Evolutionary conservation across 2,329 filamentous ascomycete genomes (phyloP).

Genomic region (Penicillium sp.): DNA sequence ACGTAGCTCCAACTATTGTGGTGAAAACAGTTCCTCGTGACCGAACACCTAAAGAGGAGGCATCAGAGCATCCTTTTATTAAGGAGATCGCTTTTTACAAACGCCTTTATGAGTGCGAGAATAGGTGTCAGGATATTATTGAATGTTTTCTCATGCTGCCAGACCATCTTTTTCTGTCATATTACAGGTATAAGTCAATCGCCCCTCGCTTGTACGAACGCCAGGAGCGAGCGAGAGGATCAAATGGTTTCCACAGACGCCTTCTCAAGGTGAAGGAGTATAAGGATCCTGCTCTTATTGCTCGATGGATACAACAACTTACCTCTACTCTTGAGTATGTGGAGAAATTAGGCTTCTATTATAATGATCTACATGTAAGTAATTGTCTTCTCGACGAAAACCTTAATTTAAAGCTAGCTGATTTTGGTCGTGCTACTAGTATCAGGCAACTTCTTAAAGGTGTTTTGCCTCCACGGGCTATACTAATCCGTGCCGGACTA

Average conservation of each 20-base stretch:
- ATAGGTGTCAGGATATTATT: constrained; percentile 16
- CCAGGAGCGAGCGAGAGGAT: not conserved
- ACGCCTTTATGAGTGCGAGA: constrained; percentile 9
- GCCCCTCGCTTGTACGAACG: not conserved
- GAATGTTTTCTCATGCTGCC: constrained; percentile 17
- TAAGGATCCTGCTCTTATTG: constrained; percentile 19
- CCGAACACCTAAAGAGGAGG: not conserved
- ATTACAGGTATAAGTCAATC: constrained; percentile 1
- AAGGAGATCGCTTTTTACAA: constrained; percentile 17
- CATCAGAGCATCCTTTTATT: not conserved
- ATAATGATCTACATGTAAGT: not conserved
- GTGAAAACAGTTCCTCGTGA: constrained; percentile 17
- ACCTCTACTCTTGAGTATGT: constrained; percentile 19
- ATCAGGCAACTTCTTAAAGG: constrained; percentile 18
- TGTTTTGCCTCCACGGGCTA: constrained; percentile 14
- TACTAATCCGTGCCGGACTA: constrained; percentile 12
- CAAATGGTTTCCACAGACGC: constrained; percentile 4
- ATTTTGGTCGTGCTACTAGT: constrained; percentile 16
- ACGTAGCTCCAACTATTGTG: constrained; percentile 17
- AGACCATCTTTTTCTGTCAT: constrained; percentile 18
- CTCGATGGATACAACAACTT: constrained; percentile 21
- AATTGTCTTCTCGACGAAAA: constrained; percentile 17
- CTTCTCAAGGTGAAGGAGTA: constrained; percentile 16
- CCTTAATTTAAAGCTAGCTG: constrained; percentile 8
- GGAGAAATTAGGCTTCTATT: constrained; percentile 20